These are phyloP conservation scores for Penicillium bovifimosum DNA, from an alignment of 495 filamentous ascomycete species.

Conservation along the genomic window DNA sequence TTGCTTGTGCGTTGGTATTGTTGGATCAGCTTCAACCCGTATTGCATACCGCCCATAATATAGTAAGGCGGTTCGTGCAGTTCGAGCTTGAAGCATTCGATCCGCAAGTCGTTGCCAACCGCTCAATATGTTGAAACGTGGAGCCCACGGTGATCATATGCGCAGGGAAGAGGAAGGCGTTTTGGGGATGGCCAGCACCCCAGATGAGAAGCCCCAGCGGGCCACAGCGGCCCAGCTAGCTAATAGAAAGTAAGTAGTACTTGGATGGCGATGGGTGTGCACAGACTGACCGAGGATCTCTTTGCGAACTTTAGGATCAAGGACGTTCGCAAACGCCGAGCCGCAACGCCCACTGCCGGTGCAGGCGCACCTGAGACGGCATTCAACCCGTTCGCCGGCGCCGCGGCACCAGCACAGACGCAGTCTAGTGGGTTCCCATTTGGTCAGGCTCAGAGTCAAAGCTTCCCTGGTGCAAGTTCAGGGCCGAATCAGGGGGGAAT, in stretches of 20 bases:
- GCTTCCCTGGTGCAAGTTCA: conserved; percentile 38
- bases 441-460: conserved; percentile 44
- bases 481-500: conserved; percentile 27
- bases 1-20: not conserved
- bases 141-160: conserved; percentile 30
- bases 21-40: not conserved
- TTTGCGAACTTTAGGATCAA: conserved; percentile 28
- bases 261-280: not conserved
- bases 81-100: not conserved
- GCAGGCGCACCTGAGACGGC: conserved; percentile 15
- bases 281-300: conserved; percentile 3
- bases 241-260: conserved; percentile 45
- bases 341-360: conserved; percentile 16
- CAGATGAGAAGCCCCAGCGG: conserved; percentile 43
- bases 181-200: conserved; percentile 40
- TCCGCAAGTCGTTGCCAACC: not conserved
- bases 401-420: conserved; percentile 21
- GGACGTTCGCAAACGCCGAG: conserved; percentile 29
- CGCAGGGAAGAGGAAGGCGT: conserved; percentile 25
- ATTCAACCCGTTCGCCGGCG: conserved; percentile 20
- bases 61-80: not conserved
- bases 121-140: conserved; percentile 37
- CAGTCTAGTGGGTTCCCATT: conserved; percentile 40
- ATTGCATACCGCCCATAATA: conserved; percentile 6
- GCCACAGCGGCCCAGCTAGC: conserved; percentile 50